A percentile compares a stretch with the other conserved stretches of the same genome.
phyloP scores from a whole-genome alignment of 768 basidiomycete genomes.

The Terana coerulea region DNA sequence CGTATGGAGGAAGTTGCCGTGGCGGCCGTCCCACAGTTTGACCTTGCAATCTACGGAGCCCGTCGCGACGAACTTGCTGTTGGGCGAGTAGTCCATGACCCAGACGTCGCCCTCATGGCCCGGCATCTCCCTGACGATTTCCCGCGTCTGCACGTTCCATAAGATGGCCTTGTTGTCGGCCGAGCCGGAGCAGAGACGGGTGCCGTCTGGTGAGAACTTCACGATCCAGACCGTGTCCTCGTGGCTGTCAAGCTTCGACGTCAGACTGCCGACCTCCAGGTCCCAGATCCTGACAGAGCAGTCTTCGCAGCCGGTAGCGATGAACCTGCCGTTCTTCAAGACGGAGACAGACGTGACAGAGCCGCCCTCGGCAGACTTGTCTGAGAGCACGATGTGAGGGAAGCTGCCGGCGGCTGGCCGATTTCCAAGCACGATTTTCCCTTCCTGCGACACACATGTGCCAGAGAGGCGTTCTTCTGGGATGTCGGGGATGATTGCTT shows the following conservation, averaged over 20 bases:
- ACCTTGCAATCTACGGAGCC: constrained; percentile 21
- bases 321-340: constrained; percentile 17
- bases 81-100: constrained; percentile 18
- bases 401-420: background rate
- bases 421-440: background rate
- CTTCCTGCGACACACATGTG: background rate
- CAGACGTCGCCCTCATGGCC: constrained; percentile 21
- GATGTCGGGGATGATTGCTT: background rate
- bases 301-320: constrained; percentile 26
- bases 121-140: constrained; percentile 16
- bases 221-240: constrained; percentile 16
- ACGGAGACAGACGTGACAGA: constrained; percentile 12
- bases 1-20: background rate
- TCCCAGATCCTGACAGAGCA: constrained; percentile 27
- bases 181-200: constrained; percentile 20
- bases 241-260: constrained; percentile 11
- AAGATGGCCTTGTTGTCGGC: constrained; percentile 21
- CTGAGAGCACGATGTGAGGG: constrained; percentile 9
- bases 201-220: constrained; percentile 25
- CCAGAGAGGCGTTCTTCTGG: background rate
- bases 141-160: constrained; percentile 17
- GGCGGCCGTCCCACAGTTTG: constrained; percentile 22
- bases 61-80: constrained; percentile 20
- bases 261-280: constrained; percentile 11
- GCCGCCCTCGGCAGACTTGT: constrained; percentile 10